These are phyloP conservation scores for Darksidea phi DNA, from an alignment of 495 filamentous ascomycete species.

Conservation along the genomic window DNA sequence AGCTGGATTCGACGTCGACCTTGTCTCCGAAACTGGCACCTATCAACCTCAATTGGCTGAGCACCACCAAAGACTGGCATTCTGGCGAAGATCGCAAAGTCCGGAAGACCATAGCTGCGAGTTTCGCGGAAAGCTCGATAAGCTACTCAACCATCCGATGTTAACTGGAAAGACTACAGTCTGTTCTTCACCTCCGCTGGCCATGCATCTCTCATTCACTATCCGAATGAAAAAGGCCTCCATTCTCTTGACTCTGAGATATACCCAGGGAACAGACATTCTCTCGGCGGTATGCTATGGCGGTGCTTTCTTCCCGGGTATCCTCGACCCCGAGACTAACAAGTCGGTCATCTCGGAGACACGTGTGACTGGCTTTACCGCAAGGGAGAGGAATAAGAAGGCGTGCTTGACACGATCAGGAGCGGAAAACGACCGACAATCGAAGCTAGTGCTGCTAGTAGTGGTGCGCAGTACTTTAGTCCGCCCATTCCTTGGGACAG, in stretches of 20 bases:
- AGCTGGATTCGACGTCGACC: conserved; percentile 53
- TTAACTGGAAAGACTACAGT: conserved; percentile 34
- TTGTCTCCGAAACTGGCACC: conserved; percentile 51
- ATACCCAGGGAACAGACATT: conserved; percentile 44
- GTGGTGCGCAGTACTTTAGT: conserved; percentile 46
- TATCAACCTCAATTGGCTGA: conserved; percentile 51
- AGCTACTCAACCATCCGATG: background rate
- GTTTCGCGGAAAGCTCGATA: conserved; percentile 30
- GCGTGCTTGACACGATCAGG: conserved; percentile 41
- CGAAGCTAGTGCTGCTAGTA: conserved; percentile 40
- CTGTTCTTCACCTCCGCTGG: conserved; percentile 50
- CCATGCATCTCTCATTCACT: conserved; percentile 49
- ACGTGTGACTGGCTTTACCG: conserved; percentile 49
- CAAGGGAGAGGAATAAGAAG: conserved; percentile 45
- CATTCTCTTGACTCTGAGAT: conserved; percentile 47
- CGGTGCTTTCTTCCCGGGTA: conserved; percentile 46
- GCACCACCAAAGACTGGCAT: conserved; percentile 47
- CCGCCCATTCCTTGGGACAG: conserved; percentile 48
- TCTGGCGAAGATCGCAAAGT: conserved; percentile 42
- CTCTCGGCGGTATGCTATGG: conserved; percentile 47
- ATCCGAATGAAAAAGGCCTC: conserved; percentile 43
- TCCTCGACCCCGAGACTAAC: conserved; percentile 42
- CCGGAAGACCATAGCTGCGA: conserved; percentile 46
- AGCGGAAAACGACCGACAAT: conserved; percentile 43
- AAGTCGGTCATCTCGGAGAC: conserved; percentile 47